These are phyloP conservation scores for Cladorrhinum sp. DNA, from an alignment of 2,329 filamentous ascomycete genomes.

Conservation along the genomic window DNA sequence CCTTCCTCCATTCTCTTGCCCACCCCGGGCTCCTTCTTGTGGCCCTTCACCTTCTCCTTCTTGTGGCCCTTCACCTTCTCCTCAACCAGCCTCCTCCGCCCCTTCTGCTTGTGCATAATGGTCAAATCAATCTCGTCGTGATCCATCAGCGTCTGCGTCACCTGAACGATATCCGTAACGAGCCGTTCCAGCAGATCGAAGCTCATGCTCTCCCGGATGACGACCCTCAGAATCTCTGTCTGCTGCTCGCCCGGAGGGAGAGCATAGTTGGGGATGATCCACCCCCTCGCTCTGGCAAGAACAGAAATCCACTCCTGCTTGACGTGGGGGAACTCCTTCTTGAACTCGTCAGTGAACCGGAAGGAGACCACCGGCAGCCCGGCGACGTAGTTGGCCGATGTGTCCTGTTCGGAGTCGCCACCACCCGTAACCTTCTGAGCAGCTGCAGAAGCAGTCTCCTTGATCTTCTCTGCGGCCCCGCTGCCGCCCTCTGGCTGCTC, in stretches of 20 bases:
- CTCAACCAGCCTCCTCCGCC: slow-evolving; percentile 1
- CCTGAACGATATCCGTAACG: slow-evolving; percentile 56
- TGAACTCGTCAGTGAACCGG: slow-evolving; percentile 59
- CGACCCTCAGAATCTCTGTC: slow-evolving; percentile 65
- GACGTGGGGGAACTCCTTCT: slow-evolving; percentile 57
- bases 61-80: slow-evolving; percentile 8
- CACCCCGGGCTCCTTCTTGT: slow-evolving; percentile 2
- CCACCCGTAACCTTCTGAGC: slow-evolving; percentile 15
- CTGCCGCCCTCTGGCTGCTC: slow-evolving; percentile 28
- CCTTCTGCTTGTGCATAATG: slow-evolving; percentile 37
- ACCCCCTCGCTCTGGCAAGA: slow-evolving; percentile 62
- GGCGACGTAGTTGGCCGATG: slow-evolving; percentile 58
- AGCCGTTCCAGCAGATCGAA: slow-evolving; percentile 64
- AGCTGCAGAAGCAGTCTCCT: slow-evolving; percentile 16
- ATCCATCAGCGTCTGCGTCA: slow-evolving; percentile 60
- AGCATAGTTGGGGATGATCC: slow-evolving; percentile 70
- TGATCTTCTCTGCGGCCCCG: slow-evolving; percentile 8
- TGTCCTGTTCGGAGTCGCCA: slow-evolving; percentile 48
- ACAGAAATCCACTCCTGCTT: slow-evolving; percentile 63
- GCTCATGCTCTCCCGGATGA: slow-evolving; percentile 65
- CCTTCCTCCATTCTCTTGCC: slow-evolving; percentile 22
- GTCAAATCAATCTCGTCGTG: slow-evolving; percentile 50
- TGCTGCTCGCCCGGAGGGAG: slow-evolving; percentile 60
- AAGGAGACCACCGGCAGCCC: slow-evolving; percentile 69
- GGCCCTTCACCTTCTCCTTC: slow-evolving; percentile 5